Evolutionary conservation across 2,329 filamentous ascomycete species (phyloP), one percentile per base, ranked within the genome.

Genomic region (Dactylonectria estremocensis): DNA sequence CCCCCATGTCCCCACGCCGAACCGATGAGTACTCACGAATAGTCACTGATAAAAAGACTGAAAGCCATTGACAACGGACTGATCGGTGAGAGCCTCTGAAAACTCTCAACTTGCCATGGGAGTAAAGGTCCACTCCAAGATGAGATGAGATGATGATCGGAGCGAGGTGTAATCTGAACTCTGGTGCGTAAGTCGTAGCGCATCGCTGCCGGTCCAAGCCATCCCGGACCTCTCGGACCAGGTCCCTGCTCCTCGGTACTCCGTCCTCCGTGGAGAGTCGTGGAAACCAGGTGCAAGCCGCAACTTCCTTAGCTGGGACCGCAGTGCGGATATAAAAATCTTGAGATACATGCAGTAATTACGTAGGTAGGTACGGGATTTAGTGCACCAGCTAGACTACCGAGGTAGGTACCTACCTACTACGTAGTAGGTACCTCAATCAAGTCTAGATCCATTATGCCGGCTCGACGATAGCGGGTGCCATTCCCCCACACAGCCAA

Each of bases 401-500:
- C 24, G 7, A n/a, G n/a, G n/a, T n/a, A n/a, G n/a, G n/a, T n/a
- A n/a, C n/a, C n/a, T n/a, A n/a, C n/a, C n/a, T 28, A 28, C 24
- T 28, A 5, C 4, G 24, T 28, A 28, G 24, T 28, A 28, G 24
- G 24, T 28, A 7, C 24, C 24, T 28, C n/a, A 28, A 4, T 28
- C 7, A 5, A 28, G 24, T 28, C 37, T 40, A 8, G 40, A 43
- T 8, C 14, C n/a, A 43, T 43, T n/a, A 5, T 31, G n/a, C 50
- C n/a, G 50, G 31, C 4, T n/a, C 28, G 9, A 53, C 33, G 50
- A 35, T 53, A 53, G 31, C 31, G 50, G n/a, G 50, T 53, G 50
- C 28, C 33, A 31, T 53, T 53, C 50, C 50, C 50, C 50, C 50
- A 53, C 50, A 53, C 50, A 52, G 35, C 50, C 28, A 53, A 53